phyloP scores from a whole-genome alignment of 1,284 basidiomycete genomes.

The Phylloporus sp. region DNA sequence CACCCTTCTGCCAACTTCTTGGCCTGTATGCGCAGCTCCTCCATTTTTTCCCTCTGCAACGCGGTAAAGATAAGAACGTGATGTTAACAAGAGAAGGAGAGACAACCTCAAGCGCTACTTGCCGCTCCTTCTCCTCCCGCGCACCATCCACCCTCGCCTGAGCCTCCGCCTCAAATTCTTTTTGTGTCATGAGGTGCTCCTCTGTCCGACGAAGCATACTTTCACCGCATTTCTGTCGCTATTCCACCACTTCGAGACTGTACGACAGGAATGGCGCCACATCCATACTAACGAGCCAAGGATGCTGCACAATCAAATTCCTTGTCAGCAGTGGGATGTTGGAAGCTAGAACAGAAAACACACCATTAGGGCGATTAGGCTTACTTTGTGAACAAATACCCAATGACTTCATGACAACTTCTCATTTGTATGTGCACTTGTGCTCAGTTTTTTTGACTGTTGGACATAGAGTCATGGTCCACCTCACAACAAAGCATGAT shows the following conservation, averaged over 20 bases:
- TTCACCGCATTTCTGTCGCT: slow-evolving; percentile 82
- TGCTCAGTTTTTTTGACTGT: too few relatives aligned
- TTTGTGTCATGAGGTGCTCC: slow-evolving; percentile 78
- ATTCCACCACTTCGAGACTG: slow-evolving; percentile 84
- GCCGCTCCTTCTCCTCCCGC: slow-evolving; percentile 69
- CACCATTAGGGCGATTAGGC: too few relatives aligned
- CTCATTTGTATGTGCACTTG: too few relatives aligned
- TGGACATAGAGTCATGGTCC: too few relatives aligned
- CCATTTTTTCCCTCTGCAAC: slow-evolving; percentile 57
- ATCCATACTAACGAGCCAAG: slow-evolving; percentile 85
- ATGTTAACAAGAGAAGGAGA: not conserved
- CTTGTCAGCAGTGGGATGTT: slow-evolving; percentile 5
- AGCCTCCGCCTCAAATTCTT: slow-evolving; percentile 76
- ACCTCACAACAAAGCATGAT: too few relatives aligned
- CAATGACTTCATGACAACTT: too few relatives aligned
- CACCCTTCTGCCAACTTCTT: slow-evolving; percentile 80
- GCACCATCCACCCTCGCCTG: slow-evolving; percentile 80
- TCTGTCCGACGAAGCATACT: slow-evolving; percentile 82
- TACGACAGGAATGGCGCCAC: slow-evolving; percentile 80
- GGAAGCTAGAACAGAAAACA: slow-evolving; percentile 31
- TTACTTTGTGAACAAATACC: too few relatives aligned
- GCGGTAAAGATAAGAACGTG: not conserved
- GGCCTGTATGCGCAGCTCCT: slow-evolving; percentile 65
- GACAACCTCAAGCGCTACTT: slow-evolving; percentile 66
- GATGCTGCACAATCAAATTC: slow-evolving; percentile 54